A percentile compares a stretch with the other conserved stretches of the same genome.
Conservation (phyloP, 768 basidiomycete species). For the Auriscalpium microsporum region DNA sequence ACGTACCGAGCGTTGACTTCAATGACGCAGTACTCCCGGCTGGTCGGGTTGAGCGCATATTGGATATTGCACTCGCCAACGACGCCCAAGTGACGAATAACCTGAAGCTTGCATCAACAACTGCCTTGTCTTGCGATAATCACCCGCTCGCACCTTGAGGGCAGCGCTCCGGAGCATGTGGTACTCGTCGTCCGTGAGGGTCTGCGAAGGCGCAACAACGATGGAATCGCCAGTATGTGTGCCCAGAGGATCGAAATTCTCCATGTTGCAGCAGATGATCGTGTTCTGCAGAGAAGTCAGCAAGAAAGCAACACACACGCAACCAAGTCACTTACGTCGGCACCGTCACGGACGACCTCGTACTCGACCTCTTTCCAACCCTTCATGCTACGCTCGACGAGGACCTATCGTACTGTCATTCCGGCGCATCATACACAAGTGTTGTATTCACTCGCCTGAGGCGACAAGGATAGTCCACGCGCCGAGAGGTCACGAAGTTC, state of each 20-base stretch:
- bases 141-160: constrained; percentile 59
- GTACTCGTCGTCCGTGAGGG: constrained; percentile 94
- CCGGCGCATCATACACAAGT: too few relatives aligned
- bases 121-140: not conserved
- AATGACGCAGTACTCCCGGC: constrained; percentile 94
- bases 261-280: constrained; percentile 99
- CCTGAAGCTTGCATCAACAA: constrained; percentile 5
- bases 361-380: constrained; percentile 99
- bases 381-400: constrained; percentile 97
- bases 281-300: constrained; percentile 59
- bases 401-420: constrained; percentile 31
- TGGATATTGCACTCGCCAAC: constrained; percentile 97
- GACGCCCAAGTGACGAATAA: constrained; percentile 79
- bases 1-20: constrained; percentile 89
- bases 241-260: constrained; percentile 98
- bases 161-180: constrained; percentile 98
- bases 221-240: constrained; percentile 99
- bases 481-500: constrained; percentile 93
- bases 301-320: not conserved
- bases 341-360: constrained; percentile 96
- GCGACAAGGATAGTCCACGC: constrained; percentile 81
- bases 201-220: constrained; percentile 97
- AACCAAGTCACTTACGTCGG: constrained; percentile 60
- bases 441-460: constrained; percentile 38
- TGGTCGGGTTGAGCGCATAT: constrained; percentile 91